phyloP scores from a whole-genome alignment of 2,329 filamentous ascomycete genomes.

The Aspergillus melleus region DNA sequence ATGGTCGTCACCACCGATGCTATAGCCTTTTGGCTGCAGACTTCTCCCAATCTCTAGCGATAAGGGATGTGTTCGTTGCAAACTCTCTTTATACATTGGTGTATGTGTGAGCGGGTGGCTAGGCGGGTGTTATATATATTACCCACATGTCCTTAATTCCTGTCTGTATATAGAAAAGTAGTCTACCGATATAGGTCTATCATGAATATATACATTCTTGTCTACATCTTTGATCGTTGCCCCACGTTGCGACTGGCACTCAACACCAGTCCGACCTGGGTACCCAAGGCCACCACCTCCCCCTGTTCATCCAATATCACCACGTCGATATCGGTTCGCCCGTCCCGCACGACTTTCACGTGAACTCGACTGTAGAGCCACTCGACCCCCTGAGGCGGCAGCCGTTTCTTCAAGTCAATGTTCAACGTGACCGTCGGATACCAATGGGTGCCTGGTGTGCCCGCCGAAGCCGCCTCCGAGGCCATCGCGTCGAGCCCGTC shows the following conservation, averaged over 20 bases:
- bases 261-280: slow-evolving; percentile 67
- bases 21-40: slow-evolving; percentile 43
- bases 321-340: slow-evolving; percentile 73
- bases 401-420: slow-evolving; percentile 71
- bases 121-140: too few species aligned
- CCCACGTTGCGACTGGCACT: slow-evolving; percentile 63
- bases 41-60: slow-evolving; percentile 12
- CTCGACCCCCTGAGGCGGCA: slow-evolving; percentile 68
- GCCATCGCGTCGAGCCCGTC: slow-evolving; percentile 49
- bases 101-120: too few species aligned
- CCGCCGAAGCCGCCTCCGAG: slow-evolving; percentile 21
- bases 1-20: slow-evolving; percentile 41
- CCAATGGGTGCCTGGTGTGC: slow-evolving; percentile 56
- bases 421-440: slow-evolving; percentile 76
- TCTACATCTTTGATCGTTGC: slow-evolving; percentile 36
- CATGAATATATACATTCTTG: too few species aligned
- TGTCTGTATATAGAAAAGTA: too few species aligned
- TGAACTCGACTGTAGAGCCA: slow-evolving; percentile 69
- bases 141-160: too few species aligned
- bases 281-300: slow-evolving; percentile 66
- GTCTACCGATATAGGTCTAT: too few species aligned
- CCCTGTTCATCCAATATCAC: slow-evolving; percentile 63
- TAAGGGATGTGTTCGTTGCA: too few species aligned
- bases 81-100: too few species aligned
- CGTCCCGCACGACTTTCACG: slow-evolving; percentile 68